Evolutionary conservation across 23 red algal genomes (phyloP).

Genomic region (Agarophyton chilense): DNA sequence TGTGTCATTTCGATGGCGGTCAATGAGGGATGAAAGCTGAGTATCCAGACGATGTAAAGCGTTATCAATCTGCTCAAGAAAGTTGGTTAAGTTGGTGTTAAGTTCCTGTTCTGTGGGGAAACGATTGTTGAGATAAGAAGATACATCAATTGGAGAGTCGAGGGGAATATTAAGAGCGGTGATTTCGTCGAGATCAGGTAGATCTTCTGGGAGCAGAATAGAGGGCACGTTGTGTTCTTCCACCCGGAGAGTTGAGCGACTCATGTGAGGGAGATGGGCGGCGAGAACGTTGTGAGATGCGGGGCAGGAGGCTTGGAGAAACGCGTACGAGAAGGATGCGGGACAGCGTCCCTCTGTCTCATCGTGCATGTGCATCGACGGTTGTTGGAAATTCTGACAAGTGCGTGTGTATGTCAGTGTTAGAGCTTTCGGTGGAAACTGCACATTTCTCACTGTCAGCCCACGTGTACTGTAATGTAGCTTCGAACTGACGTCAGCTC

Average conservation of each 20-base stretch:
- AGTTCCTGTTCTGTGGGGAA: conserved; percentile 59
- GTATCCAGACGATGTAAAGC: conserved; percentile 53
- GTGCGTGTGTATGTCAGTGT: too few relatives aligned
- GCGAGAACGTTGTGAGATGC: background rate
- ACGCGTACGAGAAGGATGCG: too few relatives aligned
- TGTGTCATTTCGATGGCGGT: conserved; percentile 42
- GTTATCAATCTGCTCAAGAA: conserved; percentile 34
- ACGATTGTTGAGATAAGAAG: conserved; percentile 61
- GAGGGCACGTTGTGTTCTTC: background rate
- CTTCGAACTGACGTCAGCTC: too few relatives aligned
- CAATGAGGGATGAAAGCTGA: conserved; percentile 47
- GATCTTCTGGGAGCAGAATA: background rate
- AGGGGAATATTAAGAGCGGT: conserved; percentile 45
- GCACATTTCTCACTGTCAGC: too few relatives aligned
- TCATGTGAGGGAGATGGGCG: background rate
- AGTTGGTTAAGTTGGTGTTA: conserved; percentile 11
- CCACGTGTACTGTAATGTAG: too few relatives aligned
- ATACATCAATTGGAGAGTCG: conserved; percentile 47
- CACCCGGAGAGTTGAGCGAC: background rate
- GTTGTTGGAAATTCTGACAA: too few relatives aligned
- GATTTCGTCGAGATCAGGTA: conserved; percentile 41
- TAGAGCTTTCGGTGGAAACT: too few relatives aligned
- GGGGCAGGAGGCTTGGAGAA: too few relatives aligned
- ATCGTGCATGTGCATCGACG: too few relatives aligned
- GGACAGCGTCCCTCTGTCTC: too few relatives aligned